Evolutionary conservation across 257 asterid genomes (phyloP), one percentile per base, ranked within the genome.

Genomic region (Penstemon davidsonii): DNA sequence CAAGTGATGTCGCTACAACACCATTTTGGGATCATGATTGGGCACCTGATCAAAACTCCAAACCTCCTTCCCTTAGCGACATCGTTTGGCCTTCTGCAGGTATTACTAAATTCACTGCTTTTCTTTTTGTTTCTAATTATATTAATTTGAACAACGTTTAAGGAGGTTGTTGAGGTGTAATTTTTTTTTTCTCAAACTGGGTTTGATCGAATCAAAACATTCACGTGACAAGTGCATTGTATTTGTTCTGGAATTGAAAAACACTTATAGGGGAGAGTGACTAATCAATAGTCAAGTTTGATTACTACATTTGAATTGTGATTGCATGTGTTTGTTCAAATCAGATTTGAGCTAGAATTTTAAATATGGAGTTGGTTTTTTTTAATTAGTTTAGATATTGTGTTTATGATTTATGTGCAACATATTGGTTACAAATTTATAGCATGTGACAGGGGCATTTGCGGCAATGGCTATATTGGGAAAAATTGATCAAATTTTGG

Each of bases 21-120:
- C 79, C 89, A 13, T 53, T 74, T 36, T 90, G 92, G 98, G 87
- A 85, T 45, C 33, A 25, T 25, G 80, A 69, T 68, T 92, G 95
- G 88, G 73, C 45, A 4, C 97, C 97, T n/a, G 97, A 89, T 4
- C 85, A 83, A 71, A 62, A 58, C 71, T 80, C 94, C 3, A 83
- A 82, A 68, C 69, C 86, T 56, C 97, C 98, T 68, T 72, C 94
- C 2, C 72, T 92, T 2, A 92, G 98, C 70, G 97, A 92, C 72
- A 64, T 92, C 67, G 6, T 92, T 40, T 92, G 97, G 98, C 98
- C 98, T 59, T 86, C 98, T 19, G 95, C 95, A 83, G 98, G 98
- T 90, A 25, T n/a, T n/a, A n/a, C n/a, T n/a, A n/a, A n/a, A 2
- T 25, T 25, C 33, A 25, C 33, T 36, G 39, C 12, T 38, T 63